Evolutionary conservation across 2,329 filamentous ascomycete genomes (phyloP), one percentile per base, ranked within the genome.

Genomic region (Pestalotiopsis sp.): DNA sequence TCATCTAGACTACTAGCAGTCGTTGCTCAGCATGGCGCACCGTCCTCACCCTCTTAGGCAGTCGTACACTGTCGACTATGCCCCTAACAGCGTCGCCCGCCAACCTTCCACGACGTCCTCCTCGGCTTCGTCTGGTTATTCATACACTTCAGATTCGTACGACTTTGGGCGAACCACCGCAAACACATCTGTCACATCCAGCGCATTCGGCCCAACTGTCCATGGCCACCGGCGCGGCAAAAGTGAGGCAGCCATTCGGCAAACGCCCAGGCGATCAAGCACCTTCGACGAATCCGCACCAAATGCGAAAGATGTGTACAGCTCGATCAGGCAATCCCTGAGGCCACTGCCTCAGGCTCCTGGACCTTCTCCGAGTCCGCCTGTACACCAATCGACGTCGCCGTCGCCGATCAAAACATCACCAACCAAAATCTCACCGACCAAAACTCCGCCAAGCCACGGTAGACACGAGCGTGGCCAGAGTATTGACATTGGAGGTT

Each of bases 281-380:
- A 82, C 84, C 77, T 73, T 76, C 36, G 79, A 83, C 77, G 78
- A 84, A 71, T 73, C 81, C 66, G 80, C 82, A 73, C 81, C 79
- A 68, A 78, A 80, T 70, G 84, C 88, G n/a, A 88, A 90, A 41
- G 90, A 88, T 73, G 85, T 91, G 71, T 95, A 94, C 77, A 89
- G 88, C 73, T 91, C 87, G 73, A 87, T 92, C 70, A 91, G 94
- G 66, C 92, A 93, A 76, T 94, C 93, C 25, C 83, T 97, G 70
- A 90, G 93, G 63, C 92, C 92, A 27, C 85, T 94, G 6, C 88
- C 91, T 3, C 92, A 93, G 76, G 84, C 88, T 1, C 91, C 92
- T 3, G 87, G 84, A 56, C 91, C 92, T 3, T 87, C 84, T 60
- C 70, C 72, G 17, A 73, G 77, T 23, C 74, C 82, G 6, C 79